Evolutionary conservation across 2,329 filamentous ascomycete genomes (phyloP).

Genomic region (Apiospora phragmitis): DNA sequence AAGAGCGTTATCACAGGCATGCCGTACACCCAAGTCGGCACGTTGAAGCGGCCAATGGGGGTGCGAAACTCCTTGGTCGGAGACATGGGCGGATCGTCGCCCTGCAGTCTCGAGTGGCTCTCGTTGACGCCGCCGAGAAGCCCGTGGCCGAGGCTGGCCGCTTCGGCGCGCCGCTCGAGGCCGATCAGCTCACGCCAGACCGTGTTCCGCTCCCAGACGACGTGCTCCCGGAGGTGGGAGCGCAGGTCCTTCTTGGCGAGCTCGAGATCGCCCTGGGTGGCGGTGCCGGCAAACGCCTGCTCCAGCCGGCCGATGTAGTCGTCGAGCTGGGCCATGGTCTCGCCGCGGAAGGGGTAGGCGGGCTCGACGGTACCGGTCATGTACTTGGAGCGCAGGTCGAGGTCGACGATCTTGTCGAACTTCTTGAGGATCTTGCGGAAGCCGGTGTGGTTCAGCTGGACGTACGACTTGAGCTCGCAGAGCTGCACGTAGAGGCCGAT

Average conservation of each 20-base stretch:
- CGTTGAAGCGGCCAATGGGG: slow-evolving; percentile 73
- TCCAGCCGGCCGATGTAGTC: slow-evolving; percentile 76
- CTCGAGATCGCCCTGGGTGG: slow-evolving; percentile 76
- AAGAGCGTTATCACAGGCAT: slow-evolving; percentile 78
- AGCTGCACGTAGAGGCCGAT: slow-evolving; percentile 86
- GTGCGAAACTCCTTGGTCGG: slow-evolving; percentile 71
- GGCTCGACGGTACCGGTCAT: slow-evolving; percentile 72
- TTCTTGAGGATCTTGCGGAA: slow-evolving; percentile 98
- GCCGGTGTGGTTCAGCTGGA: slow-evolving; percentile 93
- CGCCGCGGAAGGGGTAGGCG: slow-evolving; percentile 77
- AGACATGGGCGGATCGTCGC: slow-evolving; percentile 70
- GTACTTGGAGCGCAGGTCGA: slow-evolving; percentile 75
- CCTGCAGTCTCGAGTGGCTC: slow-evolving; percentile 73
- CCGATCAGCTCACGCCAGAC: slow-evolving; percentile 99
- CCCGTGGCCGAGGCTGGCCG: slow-evolving; percentile 84
- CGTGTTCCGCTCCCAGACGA: slow-evolving; percentile 98
- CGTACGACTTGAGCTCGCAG: slow-evolving; percentile 93
- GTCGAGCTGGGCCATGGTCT: slow-evolving; percentile 70
- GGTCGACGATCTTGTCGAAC: slow-evolving; percentile 94
- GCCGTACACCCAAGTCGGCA: slow-evolving; percentile 82
- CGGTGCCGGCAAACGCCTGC: slow-evolving; percentile 74
- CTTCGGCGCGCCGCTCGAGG: slow-evolving; percentile 92
- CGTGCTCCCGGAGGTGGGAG: slow-evolving; percentile 89
- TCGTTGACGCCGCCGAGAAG: slow-evolving; percentile 76
- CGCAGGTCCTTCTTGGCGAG: slow-evolving; percentile 83